phyloP scores from a whole-genome alignment of 2,329 filamentous ascomycete species.

The Pyricularia sp. region DNA sequence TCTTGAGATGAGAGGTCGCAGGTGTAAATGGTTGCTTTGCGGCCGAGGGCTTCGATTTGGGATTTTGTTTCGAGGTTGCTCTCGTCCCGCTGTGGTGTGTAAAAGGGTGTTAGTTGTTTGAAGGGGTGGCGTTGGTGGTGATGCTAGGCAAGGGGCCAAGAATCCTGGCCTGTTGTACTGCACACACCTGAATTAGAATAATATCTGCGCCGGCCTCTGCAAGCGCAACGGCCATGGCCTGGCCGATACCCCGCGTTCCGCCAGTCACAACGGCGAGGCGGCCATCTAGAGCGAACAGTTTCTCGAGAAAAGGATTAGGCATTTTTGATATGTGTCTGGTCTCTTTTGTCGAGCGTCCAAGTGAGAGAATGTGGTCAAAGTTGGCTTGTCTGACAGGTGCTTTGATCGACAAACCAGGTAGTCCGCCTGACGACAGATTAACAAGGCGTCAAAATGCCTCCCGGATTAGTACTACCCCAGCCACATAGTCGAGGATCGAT shows the following conservation, averaged over 20 bases:
- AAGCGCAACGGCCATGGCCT: slow-evolving; percentile 8
- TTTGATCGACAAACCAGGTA: neutral
- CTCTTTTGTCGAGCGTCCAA: neutral
- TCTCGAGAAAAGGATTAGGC: neutral
- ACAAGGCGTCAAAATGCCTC: no score
- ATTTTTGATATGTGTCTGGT: neutral
- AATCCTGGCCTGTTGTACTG: no score
- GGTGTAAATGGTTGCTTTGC: slow-evolving; percentile 11
- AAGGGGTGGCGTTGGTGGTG: no score
- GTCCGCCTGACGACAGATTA: no score
- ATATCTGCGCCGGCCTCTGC: slow-evolving; percentile 8
- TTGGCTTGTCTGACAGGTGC: neutral
- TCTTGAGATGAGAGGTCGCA: slow-evolving; percentile 12
- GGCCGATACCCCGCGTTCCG: slow-evolving; percentile 8
- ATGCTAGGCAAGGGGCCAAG: neutral
- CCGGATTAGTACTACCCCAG: neutral
- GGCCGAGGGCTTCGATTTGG: slow-evolving; percentile 7
- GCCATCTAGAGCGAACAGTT: slow-evolving; percentile 6
- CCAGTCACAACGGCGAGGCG: slow-evolving; percentile 7
- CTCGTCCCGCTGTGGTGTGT: slow-evolving; percentile 3
- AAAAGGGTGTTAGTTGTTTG: neutral
- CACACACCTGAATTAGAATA: slow-evolving; percentile 5
- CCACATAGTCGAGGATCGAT: neutral
- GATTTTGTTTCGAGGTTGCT: slow-evolving; percentile 6
- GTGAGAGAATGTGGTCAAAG: neutral